phyloP scores from a whole-genome alignment of 768 basidiomycete species.

The Mycena kentingensis region DNA sequence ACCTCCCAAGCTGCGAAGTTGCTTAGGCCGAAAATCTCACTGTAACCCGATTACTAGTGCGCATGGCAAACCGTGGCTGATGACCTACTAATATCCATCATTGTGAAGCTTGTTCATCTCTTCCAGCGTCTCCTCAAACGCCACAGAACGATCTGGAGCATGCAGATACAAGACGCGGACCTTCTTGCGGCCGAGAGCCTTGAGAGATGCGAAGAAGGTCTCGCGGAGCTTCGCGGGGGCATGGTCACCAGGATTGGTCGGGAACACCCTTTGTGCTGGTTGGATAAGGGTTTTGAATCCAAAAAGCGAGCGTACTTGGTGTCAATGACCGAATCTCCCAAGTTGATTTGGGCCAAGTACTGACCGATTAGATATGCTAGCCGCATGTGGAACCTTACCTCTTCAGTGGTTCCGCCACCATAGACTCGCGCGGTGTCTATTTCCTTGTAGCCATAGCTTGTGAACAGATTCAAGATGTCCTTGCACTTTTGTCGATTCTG shows the following conservation, averaged over 20 bases:
- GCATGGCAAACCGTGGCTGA: not conserved
- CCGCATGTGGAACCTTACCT: constrained; percentile 34
- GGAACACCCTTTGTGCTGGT: constrained; percentile 41
- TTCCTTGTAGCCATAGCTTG: constrained; percentile 43
- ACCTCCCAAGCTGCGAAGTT: constrained; percentile 55
- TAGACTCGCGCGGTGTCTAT: constrained; percentile 54
- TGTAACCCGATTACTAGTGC: constrained; percentile 19
- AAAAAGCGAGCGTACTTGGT: constrained; percentile 42
- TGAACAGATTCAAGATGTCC: constrained; percentile 47
- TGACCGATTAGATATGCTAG: constrained; percentile 12
- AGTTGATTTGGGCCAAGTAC: constrained; percentile 43
- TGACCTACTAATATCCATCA: constrained; percentile 47
- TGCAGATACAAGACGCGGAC: constrained; percentile 51
- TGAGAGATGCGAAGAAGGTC: constrained; percentile 42
- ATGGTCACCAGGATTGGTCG: constrained; percentile 45
- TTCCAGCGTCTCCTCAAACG: constrained; percentile 49
- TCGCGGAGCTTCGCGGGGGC: constrained; percentile 37
- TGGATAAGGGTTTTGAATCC: not conserved
- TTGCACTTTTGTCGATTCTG: constrained; percentile 42
- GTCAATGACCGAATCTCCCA: constrained; percentile 44
- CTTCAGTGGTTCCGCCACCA: constrained; percentile 50
- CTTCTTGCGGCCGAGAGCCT: constrained; percentile 38
- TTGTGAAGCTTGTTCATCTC: constrained; percentile 45
- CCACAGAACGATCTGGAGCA: constrained; percentile 48
- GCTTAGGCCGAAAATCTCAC: constrained; percentile 51